Conservation (phyloP, 2,329 filamentous ascomycete species). For the Acrocalymma vagum region DNA sequence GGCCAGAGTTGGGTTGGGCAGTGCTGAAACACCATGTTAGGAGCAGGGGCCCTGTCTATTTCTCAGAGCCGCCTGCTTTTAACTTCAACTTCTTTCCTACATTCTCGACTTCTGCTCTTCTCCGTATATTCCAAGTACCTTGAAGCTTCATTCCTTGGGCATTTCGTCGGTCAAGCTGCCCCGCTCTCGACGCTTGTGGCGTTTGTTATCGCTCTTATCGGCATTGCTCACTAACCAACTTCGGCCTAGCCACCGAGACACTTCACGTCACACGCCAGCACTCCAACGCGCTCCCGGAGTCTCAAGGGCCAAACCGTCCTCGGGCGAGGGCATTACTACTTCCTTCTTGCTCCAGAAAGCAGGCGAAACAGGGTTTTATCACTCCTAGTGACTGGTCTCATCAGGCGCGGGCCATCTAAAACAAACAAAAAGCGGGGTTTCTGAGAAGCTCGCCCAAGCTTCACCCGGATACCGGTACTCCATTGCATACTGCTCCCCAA, state of each 20-base stretch:
- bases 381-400: neutral
- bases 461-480: too few relatives aligned
- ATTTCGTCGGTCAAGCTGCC: slow-evolving; percentile 7
- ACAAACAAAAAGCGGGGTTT: too few relatives aligned
- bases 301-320: slow-evolving; percentile 15
- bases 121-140: too few relatives aligned
- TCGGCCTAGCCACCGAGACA: slow-evolving; percentile 9
- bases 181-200: slow-evolving; percentile 30
- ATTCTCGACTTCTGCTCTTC: neutral
- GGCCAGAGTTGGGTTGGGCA: slow-evolving; percentile 3
- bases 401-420: too few relatives aligned
- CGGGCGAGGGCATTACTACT: slow-evolving; percentile 6
- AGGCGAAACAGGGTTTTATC: slow-evolving; percentile 1
- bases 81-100: neutral
- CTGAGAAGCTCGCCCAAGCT: too few relatives aligned
- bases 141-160: too few relatives aligned
- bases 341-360: slow-evolving; percentile 4
- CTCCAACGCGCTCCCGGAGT: slow-evolving; percentile 12
- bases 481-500: too few relatives aligned
- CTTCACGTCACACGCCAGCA: slow-evolving; percentile 29
- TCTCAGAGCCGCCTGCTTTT: too few relatives aligned
- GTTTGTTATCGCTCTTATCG: slow-evolving; percentile 31
- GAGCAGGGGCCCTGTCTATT: too few relatives aligned
- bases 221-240: too few relatives aligned
- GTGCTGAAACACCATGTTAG: neutral